A percentile compares a stretch with the other conserved stretches of the same genome.
Conservation (phyloP, 2,329 filamentous ascomycete genomes). For the Microcyclosporella mali region DNA sequence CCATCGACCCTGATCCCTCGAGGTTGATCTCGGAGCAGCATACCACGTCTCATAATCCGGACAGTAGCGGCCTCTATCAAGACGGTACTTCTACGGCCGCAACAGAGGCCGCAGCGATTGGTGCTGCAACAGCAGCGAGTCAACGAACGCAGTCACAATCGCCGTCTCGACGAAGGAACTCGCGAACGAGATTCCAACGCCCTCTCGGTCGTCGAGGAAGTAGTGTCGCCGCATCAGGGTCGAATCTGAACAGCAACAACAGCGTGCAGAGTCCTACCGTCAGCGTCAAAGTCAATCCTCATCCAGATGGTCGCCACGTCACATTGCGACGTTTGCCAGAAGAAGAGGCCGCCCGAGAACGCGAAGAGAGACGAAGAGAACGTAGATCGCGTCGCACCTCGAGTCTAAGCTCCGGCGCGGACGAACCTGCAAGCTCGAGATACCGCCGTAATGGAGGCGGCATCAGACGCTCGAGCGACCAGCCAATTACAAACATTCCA, state of each 20-base stretch:
- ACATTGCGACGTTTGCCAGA: conserved; percentile 56
- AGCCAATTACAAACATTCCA: conserved; percentile 28
- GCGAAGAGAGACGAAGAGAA: conserved; percentile 49
- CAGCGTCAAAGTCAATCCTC: conserved; percentile 60
- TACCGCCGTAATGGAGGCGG: conserved; percentile 15
- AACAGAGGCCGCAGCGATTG: conserved; percentile 14
- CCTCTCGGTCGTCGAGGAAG: conserved; percentile 12
- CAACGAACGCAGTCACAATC: conserved; percentile 24
- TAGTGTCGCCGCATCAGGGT: conserved; percentile 17
- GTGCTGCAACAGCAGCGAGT: conserved; percentile 19
- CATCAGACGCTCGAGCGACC: conserved; percentile 23
- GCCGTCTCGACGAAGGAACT: conserved; percentile 19
- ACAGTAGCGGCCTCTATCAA: conserved; percentile 7
- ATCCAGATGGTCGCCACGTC: conserved; percentile 57
- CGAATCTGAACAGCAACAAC: conserved; percentile 18
- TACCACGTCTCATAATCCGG: conserved; percentile 22
- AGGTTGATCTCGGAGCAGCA: conserved; percentile 29
- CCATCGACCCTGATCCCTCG: conserved; percentile 34
- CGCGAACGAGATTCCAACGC: conserved; percentile 14
- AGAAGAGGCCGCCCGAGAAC: conserved; percentile 56
- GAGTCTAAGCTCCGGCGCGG: conserved; percentile 35
- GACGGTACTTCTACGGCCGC: conserved; percentile 12
- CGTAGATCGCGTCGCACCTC: conserved; percentile 33
- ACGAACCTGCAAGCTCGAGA: conserved; percentile 14
- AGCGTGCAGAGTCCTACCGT: conserved; percentile 46